A percentile compares a stretch with the other conserved stretches of the same genome.
Conservation (phyloP, 2,329 filamentous ascomycete species). For the Chrysoporthe puriensis region DNA sequence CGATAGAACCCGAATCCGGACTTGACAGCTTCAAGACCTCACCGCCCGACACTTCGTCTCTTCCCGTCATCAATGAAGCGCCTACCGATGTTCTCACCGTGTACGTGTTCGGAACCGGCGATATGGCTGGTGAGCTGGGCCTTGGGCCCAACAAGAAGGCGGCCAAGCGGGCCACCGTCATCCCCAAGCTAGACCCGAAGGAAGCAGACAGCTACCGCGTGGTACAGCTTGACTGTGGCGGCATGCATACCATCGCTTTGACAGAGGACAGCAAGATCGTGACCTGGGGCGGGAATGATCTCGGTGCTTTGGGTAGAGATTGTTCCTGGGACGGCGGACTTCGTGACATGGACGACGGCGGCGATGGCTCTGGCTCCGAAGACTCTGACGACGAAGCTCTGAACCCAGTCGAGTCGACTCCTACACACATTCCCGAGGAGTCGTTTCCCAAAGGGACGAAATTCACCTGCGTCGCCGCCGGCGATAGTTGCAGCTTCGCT, state of each 20-base stretch:
- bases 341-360: conserved; percentile 53
- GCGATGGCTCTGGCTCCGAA: conserved; percentile 73
- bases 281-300: conserved; percentile 73
- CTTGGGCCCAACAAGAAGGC: conserved; percentile 32
- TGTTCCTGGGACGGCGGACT: conserved; percentile 60
- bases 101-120: conserved; percentile 39
- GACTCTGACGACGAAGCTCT: conserved; percentile 51
- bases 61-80: conserved; percentile 27
- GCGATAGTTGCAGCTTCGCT: conserved; percentile 64
- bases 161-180: conserved; percentile 29
- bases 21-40: conserved; percentile 24
- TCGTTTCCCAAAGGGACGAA: conserved; percentile 56
- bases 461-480: conserved; percentile 63
- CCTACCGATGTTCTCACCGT: conserved; percentile 30
- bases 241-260: conserved; percentile 69
- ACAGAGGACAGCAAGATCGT: conserved; percentile 69
- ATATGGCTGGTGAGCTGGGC: conserved; percentile 51
- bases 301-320: conserved; percentile 66
- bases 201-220: conserved; percentile 36
- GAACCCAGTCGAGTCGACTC: conserved; percentile 64
- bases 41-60: conserved; percentile 26
- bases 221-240: conserved; percentile 65
- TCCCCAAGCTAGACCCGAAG: conserved; percentile 30
- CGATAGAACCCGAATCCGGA: conserved; percentile 21
- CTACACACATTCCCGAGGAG: conserved; percentile 54